These are phyloP conservation scores for Dipodascopsis uninucleata DNA, from an alignment of 805 yeast genomes.

Conservation along the genomic window DNA sequence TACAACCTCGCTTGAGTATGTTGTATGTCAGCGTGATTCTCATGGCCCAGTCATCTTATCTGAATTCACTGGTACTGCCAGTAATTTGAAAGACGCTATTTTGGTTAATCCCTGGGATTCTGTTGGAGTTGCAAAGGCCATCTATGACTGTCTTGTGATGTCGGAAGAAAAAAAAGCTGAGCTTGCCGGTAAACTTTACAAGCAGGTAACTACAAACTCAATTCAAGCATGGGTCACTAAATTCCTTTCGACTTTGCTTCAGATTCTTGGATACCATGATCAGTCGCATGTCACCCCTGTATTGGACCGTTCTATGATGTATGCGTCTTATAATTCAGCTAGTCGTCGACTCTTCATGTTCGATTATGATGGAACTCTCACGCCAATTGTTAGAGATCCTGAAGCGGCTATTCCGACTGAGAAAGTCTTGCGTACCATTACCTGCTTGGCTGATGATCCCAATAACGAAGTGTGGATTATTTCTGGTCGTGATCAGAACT, in stretches of 20 bases:
- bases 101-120: conserved; percentile 97
- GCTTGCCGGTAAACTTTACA: conserved; percentile 54
- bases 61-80: conserved; percentile 90
- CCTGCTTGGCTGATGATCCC: conserved; percentile 65
- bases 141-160: conserved; percentile 64
- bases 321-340: conserved; percentile 57
- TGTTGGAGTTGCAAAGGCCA: conserved; percentile 83
- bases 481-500: conserved; percentile 89
- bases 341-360: conserved; percentile 74
- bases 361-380: conserved; percentile 96
- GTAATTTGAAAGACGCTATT: conserved; percentile 43
- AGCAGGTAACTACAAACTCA: conserved; percentile 64
- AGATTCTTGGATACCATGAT: conserved; percentile 38
- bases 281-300: conserved; percentile 70
- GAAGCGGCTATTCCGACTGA: conserved; percentile 96
- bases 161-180: conserved; percentile 43
- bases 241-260: conserved; percentile 28
- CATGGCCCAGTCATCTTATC: conserved; percentile 79
- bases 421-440: conserved; percentile 57
- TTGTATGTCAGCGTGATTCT: conserved; percentile 70
- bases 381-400: conserved; percentile 95
- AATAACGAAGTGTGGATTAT: conserved; percentile 89
- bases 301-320: conserved; percentile 64
- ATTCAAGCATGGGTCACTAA: conserved; percentile 70
- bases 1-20: conserved; percentile 89